phyloP scores from a whole-genome alignment of 176 grass and related monocot genomes.

The Thalia dealbata region DNA sequence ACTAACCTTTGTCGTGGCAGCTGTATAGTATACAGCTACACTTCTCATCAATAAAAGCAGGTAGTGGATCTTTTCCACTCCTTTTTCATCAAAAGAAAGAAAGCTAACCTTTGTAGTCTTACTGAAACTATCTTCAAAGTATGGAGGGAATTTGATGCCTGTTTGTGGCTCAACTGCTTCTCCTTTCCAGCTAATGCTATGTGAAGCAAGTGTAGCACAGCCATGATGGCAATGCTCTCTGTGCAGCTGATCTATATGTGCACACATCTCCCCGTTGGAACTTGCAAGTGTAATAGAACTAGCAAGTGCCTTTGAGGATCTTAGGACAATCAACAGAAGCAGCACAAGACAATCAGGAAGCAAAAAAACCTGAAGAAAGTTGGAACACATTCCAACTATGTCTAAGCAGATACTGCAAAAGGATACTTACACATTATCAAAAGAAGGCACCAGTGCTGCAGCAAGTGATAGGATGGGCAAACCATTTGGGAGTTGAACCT shows the following conservation, averaged over 20 bases:
- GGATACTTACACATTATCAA: conserved; percentile 62
- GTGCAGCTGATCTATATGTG: conserved; percentile 12
- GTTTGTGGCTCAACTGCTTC: conserved; percentile 88
- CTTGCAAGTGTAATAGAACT: conserved; percentile 44
- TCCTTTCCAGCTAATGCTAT: conserved; percentile 50
- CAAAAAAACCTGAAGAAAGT: not conserved
- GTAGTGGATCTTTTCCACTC: no score
- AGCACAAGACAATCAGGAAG: conserved; percentile 7
- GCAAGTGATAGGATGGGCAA: conserved; percentile 58
- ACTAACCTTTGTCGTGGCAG: conserved; percentile 43
- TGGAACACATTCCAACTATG: not conserved
- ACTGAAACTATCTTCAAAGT: conserved; percentile 54
- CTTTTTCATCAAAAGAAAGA: no score
- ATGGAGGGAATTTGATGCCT: conserved; percentile 86
- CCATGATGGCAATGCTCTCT: conserved; percentile 29
- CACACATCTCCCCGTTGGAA: conserved; percentile 20
- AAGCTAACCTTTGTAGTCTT: conserved; percentile 46
- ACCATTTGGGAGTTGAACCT: conserved; percentile 34
- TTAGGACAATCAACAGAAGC: conserved; percentile 29
- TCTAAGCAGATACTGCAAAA: conserved; percentile 9
- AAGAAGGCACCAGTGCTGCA: conserved; percentile 37
- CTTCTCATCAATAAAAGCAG: no score
- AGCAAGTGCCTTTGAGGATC: conserved; percentile 63
- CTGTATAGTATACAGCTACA: no score
- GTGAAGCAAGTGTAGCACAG: conserved; percentile 36